These are phyloP conservation scores for Brassica balearica DNA, from an alignment of 441 rosid species.

Conservation along the genomic window DNA sequence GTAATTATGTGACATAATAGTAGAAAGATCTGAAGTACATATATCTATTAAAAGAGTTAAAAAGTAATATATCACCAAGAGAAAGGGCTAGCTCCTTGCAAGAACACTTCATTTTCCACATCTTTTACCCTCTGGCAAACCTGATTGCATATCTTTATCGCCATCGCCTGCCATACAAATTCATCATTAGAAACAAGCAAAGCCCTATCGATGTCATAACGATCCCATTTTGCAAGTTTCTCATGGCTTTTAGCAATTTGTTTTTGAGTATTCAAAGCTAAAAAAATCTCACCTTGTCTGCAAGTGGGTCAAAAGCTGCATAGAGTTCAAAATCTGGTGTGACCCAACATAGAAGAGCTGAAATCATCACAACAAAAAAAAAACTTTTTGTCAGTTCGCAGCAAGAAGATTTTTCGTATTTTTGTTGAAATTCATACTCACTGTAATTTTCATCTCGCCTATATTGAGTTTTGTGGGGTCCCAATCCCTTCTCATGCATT, in stretches of 20 bases:
- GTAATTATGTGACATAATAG: background rate
- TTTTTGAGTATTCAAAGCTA: background rate
- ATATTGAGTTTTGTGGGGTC: conserved; percentile 95
- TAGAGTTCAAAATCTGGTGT: conserved; percentile 98
- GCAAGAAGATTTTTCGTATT: background rate
- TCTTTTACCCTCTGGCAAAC: conserved; percentile 96
- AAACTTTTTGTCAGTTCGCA: conserved; percentile 12
- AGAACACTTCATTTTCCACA: conserved; percentile 92
- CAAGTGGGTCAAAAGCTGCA: conserved; percentile 97
- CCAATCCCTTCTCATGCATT: conserved; percentile 87
- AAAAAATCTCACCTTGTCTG: conserved; percentile 73
- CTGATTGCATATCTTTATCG: conserved; percentile 91
- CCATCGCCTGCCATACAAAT: conserved; percentile 65
- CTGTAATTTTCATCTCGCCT: conserved; percentile 93
- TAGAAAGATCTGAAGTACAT: conserved; percentile 8
- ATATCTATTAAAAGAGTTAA: background rate
- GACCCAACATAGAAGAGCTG: conserved; percentile 97
- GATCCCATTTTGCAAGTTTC: background rate
- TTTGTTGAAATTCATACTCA: conserved; percentile 42
- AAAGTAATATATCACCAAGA: conserved; percentile 71
- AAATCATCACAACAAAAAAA: conserved; percentile 4
- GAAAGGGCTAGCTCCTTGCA: conserved; percentile 98
- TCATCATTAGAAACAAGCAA: background rate
- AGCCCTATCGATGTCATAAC: background rate
- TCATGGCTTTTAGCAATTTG: background rate